Conservation (phyloP, 2,329 filamentous ascomycete genomes). For the Claviceps maximensis region DNA sequence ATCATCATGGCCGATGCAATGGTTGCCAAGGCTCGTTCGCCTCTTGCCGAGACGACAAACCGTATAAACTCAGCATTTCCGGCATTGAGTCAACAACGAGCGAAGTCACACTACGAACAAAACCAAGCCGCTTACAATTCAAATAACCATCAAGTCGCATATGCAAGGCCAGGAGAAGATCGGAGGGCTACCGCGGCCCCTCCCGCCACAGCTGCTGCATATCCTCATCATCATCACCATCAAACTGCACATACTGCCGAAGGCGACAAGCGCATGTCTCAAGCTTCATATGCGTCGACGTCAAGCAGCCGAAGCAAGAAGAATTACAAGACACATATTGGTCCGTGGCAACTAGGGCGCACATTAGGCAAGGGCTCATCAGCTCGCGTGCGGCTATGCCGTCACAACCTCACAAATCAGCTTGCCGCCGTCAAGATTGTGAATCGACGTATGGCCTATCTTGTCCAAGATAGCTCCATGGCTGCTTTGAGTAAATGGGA, state of each 20-base stretch:
- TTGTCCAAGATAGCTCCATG: slow-evolving; percentile 75
- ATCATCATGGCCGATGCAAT: slow-evolving; percentile 18
- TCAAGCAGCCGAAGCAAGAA: slow-evolving; percentile 27
- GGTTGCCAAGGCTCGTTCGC: slow-evolving; percentile 22
- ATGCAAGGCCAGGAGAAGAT: slow-evolving; percentile 1
- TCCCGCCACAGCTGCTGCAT: not conserved
- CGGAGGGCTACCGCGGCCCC: not conserved
- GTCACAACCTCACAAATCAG: slow-evolving; percentile 66
- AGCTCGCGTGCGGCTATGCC: slow-evolving; percentile 73
- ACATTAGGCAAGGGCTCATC: slow-evolving; percentile 84
- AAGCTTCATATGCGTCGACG: slow-evolving; percentile 28
- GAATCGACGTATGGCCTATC: slow-evolving; percentile 64
- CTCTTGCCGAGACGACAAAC: slow-evolving; percentile 34
- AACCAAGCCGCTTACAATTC: slow-evolving; percentile 5
- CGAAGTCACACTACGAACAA: slow-evolving; percentile 20
- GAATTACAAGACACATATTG: slow-evolving; percentile 60
- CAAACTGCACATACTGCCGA: slow-evolving; percentile 18
- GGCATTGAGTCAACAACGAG: slow-evolving; percentile 13
- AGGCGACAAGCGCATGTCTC: slow-evolving; percentile 25
- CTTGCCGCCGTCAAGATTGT: slow-evolving; percentile 92
- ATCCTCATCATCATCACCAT: slow-evolving; percentile 3
- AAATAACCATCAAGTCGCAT: slow-evolving; percentile 4
- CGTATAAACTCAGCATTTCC: slow-evolving; percentile 30
- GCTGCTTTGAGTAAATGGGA: slow-evolving; percentile 68
- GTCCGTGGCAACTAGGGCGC: slow-evolving; percentile 84